Evolutionary conservation across 805 yeast species (phyloP), one percentile per base, ranked within the genome.

Genomic region (Saturnispora zaruensis): DNA sequence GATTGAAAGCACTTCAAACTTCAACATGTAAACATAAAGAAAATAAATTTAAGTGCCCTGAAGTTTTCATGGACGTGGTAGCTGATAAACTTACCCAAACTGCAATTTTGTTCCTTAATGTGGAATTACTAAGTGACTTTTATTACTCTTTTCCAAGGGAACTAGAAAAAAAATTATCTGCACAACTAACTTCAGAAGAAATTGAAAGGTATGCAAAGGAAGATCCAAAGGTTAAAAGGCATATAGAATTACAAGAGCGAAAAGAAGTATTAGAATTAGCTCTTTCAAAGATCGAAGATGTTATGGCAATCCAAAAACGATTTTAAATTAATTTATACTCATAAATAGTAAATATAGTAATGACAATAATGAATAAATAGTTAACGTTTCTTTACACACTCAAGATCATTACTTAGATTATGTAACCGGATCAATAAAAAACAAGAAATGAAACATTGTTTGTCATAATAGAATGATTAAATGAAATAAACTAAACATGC

Each of bases 91-190:
- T 93, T 23, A 87, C 97, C 0, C 84, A 91, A 11, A 93, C 99
- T 0, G 93, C 99, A 0, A 93, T 93, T 3, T 67, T 93, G 53
- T 93, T 93, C 60, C 70, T 93, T 63, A 93, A 93, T 62, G 98
- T 95, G 50, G 99, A 93, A 66, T 71, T 93, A 50, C 71, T 93
- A 54, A 85, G 95, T 57, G 99, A 95, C 66, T 93, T 93, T 62
- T 95, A 91, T 64, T 93, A 95, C 66, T 88, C 89, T 58, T 91
- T 93, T 67, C 98, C 99, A 2, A 76, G 98, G 52, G 97, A 89
- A 66, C 73, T 93, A 54, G 99, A 93, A 64, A 73, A 73, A 46
- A 80, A 81, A 55, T 75, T 93, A 50, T 81, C 82, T 45, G 72
- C 74, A 53, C 74, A 75, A 40, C 70, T 93, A 60, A 71, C 79